phyloP scores from a whole-genome alignment of 2,329 filamentous ascomycete genomes.

The Trichoderma breve region DNA sequence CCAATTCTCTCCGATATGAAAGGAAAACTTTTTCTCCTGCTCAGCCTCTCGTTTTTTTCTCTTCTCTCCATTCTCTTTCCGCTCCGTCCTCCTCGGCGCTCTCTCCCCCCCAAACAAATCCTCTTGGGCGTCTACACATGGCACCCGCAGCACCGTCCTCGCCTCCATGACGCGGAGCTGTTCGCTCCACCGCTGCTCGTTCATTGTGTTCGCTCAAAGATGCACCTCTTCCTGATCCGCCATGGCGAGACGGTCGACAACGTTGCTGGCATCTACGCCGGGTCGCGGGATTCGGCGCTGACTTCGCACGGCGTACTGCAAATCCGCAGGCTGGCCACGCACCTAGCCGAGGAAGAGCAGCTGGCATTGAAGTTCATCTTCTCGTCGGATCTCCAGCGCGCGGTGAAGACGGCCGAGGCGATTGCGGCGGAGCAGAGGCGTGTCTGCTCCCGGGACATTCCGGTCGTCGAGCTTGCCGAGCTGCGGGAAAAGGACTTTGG shows the following conservation, averaged over 20 bases:
- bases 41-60: neutral
- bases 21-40: constrained; percentile 10
- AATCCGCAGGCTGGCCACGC: constrained; percentile 65
- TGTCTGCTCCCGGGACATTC: constrained; percentile 19
- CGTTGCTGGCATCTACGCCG: constrained; percentile 74
- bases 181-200: constrained; percentile 16
- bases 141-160: constrained; percentile 20
- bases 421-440: constrained; percentile 56
- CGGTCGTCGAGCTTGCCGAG: constrained; percentile 34
- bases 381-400: constrained; percentile 74
- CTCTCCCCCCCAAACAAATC: neutral
- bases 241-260: constrained; percentile 93
- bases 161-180: constrained; percentile 21
- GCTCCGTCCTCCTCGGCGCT: neutral
- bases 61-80: neutral
- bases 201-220: constrained; percentile 25
- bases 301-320: constrained; percentile 82
- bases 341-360: constrained; percentile 47
- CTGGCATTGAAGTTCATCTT: constrained; percentile 62
- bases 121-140: constrained; percentile 7
- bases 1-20: neutral
- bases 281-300: constrained; percentile 73
- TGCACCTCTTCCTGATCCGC: constrained; percentile 69
- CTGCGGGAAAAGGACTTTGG: constrained; percentile 76
- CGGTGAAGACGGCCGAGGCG: constrained; percentile 67